Evolutionary conservation across 2,329 filamentous ascomycete genomes (phyloP), one percentile per base, ranked within the genome.

Genomic region (Coniochaeta sp.): DNA sequence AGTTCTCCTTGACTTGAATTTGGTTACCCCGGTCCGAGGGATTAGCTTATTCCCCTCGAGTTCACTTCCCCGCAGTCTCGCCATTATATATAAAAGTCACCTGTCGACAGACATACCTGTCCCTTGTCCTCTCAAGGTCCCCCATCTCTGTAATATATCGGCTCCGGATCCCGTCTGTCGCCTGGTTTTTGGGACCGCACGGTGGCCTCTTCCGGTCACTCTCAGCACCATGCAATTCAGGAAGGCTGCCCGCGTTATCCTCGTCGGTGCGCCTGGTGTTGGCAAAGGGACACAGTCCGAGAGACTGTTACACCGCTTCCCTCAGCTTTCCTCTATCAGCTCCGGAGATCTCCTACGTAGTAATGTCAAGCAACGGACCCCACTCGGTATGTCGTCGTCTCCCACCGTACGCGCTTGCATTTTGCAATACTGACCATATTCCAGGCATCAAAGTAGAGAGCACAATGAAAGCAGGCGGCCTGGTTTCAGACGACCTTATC

Each of bases 201-300:
- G 16, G 30, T 24, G 19, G 19, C 5, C 14, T 28, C 26, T 52
- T 8, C 47, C 16, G 17, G 3, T 6, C 24, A 8, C 17, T 24
- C 14, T 24, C n/a, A 22, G 19, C 26, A 36, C 44, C 32, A 87
- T 88, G 85, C 81, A 85, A 77, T 84, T 96, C 70, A 83, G 82
- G 65, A 87, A 83, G 76, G 93, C 95, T 61, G 95, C 95, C 59
- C 89, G 95, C 64, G 88, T 98, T 64, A 98, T 99, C 71, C 86
- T 99, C 66, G 86, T 99, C 68, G 95, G 95, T 68, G 93, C 93
- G 58, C 95, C 95, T n/a, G 93, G 93, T 61, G 95, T 96, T 60
- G 95, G 95, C 64, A 99, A 99, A 75, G 95, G 93, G 64, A 99
- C 95, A 3, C 95, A 99, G 78, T 91, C 91, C 58, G 90, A 96